These are phyloP conservation scores for Pseudopithomyces chartarum DNA, from an alignment of 2,329 filamentous ascomycete genomes.

Conservation along the genomic window DNA sequence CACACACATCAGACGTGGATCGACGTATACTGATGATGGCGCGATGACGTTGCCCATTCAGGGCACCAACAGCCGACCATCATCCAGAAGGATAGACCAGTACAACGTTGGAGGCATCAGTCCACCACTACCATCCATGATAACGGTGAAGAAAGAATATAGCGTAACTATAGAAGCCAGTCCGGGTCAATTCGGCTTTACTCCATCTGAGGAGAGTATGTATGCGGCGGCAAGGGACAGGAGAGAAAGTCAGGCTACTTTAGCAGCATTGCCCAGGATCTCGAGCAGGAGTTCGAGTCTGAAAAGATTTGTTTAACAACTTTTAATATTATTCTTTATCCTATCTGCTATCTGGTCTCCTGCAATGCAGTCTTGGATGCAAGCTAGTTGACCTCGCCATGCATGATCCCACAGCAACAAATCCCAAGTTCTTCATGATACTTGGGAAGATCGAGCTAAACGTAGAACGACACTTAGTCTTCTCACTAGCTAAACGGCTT, in stretches of 20 bases:
- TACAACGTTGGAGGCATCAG: not conserved
- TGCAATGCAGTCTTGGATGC: not conserved
- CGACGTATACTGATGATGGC: conserved; percentile 7
- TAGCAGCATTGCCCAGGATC: not conserved
- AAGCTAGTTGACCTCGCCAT: not conserved
- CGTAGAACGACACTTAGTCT: too few relatives aligned
- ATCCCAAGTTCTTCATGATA: too few relatives aligned
- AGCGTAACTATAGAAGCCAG: conserved; percentile 19
- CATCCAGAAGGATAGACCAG: not conserved
- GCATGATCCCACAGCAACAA: not conserved
- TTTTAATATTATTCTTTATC: not conserved
- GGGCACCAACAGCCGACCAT: not conserved
- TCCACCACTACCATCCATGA: not conserved
- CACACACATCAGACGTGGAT: conserved; percentile 15
- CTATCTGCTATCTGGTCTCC: not conserved
- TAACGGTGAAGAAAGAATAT: conserved; percentile 22
- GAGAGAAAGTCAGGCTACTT: not conserved
- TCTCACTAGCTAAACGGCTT: too few relatives aligned
- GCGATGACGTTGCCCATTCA: conserved; percentile 7
- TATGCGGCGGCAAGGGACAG: not conserved
- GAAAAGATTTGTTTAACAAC: not conserved
- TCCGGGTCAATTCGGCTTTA: not conserved
- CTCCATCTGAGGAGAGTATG: not conserved
- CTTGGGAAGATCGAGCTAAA: too few relatives aligned
- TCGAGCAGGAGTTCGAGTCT: not conserved